phyloP scores from a whole-genome alignment of 163 green algal species.

The Volvox carteri region DNA sequence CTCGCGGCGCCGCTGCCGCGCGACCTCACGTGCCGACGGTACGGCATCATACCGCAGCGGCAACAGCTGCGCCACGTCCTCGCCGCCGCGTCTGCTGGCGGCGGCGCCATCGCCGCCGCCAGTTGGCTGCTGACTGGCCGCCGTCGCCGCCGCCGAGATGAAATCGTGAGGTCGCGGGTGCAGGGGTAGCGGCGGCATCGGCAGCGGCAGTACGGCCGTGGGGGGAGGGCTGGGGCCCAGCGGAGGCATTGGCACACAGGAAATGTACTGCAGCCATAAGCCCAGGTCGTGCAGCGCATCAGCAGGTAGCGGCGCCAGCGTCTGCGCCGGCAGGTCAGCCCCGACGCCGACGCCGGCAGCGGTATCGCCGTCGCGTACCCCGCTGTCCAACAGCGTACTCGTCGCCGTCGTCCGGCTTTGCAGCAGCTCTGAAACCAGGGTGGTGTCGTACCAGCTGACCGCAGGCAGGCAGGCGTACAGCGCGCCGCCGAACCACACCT shows the following conservation, averaged over 20 bases:
- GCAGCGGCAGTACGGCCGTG: neutral
- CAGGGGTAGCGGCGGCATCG: neutral
- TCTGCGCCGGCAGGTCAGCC: neutral
- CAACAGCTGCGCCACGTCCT: neutral
- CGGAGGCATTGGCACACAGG: neutral
- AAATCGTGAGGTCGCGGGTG: no score
- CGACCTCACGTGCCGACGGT: neutral
- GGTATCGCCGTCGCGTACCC: no score
- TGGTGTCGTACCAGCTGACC: neutral
- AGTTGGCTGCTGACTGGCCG: neutral
- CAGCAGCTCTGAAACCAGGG: slow-evolving; percentile 31
- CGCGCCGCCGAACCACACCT: slow-evolving; percentile 11
- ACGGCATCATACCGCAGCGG: neutral
- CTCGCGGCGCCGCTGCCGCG: neutral
- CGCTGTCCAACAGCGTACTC: neutral
- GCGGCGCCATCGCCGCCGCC: neutral
- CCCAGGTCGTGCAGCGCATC: slow-evolving; percentile 46
- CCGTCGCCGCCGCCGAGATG: neutral
- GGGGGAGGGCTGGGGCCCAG: neutral
- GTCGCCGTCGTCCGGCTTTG: neutral
- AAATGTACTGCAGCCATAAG: slow-evolving; percentile 46
- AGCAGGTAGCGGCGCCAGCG: neutral
- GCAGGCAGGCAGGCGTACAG: slow-evolving; percentile 1
- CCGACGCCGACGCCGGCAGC: neutral
- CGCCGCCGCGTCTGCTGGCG: neutral